These are phyloP conservation scores for Fusarium ramigenum DNA, from an alignment of 2,329 filamentous ascomycete genomes.

Conservation along the genomic window DNA sequence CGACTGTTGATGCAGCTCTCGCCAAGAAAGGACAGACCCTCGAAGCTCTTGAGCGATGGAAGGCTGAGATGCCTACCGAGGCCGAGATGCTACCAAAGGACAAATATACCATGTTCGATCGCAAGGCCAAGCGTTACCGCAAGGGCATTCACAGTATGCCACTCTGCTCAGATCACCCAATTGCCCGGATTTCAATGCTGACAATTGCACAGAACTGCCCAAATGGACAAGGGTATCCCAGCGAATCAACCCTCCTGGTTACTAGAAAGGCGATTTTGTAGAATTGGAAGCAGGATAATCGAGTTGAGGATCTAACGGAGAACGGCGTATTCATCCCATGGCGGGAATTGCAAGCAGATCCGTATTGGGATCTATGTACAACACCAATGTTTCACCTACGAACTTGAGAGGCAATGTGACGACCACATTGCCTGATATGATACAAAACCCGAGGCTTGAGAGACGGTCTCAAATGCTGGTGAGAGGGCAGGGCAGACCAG, in stretches of 20 bases:
- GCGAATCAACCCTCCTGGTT: slow-evolving; percentile 92
- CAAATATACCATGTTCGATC: slow-evolving; percentile 98
- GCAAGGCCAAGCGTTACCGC: slow-evolving; percentile 93
- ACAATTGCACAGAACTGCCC: slow-evolving; percentile 68
- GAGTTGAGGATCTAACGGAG: slow-evolving; percentile 24
- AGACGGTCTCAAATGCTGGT: slow-evolving; percentile 13
- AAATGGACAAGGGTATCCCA: slow-evolving; percentile 98
- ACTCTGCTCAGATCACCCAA: neutral
- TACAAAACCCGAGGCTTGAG: slow-evolving; percentile 5
- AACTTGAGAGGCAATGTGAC: slow-evolving; percentile 35
- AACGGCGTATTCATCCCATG: slow-evolving; percentile 38
- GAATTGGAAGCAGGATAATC: slow-evolving; percentile 8
- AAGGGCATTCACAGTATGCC: slow-evolving; percentile 96
- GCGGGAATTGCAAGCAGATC: slow-evolving; percentile 32
- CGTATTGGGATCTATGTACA: slow-evolving; percentile 42
- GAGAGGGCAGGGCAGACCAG: slow-evolving; percentile 41
- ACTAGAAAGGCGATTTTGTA: slow-evolving; percentile 64
- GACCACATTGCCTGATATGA: slow-evolving; percentile 23
- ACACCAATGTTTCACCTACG: slow-evolving; percentile 43
- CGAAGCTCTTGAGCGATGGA: slow-evolving; percentile 89
- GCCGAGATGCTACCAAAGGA: slow-evolving; percentile 94
- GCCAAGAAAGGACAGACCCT: slow-evolving; percentile 75
- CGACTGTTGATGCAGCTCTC: slow-evolving; percentile 82
- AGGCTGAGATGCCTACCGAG: slow-evolving; percentile 94
- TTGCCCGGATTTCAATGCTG: slow-evolving; percentile 18